phyloP scores from a whole-genome alignment of 139 green algal species.

The Axilococcus clingmanii region DNA sequence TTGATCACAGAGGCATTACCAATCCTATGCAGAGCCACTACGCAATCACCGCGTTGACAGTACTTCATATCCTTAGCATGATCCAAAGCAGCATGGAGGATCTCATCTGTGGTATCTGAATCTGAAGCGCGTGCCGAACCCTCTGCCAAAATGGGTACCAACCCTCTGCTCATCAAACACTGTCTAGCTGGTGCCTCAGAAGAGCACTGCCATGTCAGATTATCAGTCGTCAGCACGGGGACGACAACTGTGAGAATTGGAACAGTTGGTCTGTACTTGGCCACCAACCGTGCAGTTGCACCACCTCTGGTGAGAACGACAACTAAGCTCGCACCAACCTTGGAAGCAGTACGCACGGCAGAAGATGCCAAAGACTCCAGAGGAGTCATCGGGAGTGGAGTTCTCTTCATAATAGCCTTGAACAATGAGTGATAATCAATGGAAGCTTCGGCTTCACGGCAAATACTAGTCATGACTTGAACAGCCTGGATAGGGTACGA shows the following conservation, averaged over 20 bases:
- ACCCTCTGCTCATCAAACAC: slow-evolving; percentile 74
- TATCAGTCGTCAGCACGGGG: slow-evolving; percentile 80
- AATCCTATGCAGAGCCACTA: slow-evolving; percentile 91
- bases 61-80: slow-evolving; percentile 66
- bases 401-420: slow-evolving; percentile 69
- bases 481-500: slow-evolving; percentile 81
- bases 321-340: slow-evolving; percentile 84
- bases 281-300: slow-evolving; percentile 81
- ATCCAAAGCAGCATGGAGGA: slow-evolving; percentile 47
- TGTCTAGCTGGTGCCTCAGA: slow-evolving; percentile 74
- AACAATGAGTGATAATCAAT: slow-evolving; percentile 93
- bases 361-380: slow-evolving; percentile 92
- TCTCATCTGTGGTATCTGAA: slow-evolving; percentile 83
- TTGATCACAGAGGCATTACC: slow-evolving; percentile 95
- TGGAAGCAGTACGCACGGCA: slow-evolving; percentile 90
- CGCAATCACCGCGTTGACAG: slow-evolving; percentile 67
- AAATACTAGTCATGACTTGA: slow-evolving; percentile 89
- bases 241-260: slow-evolving; percentile 88
- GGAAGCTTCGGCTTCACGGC: slow-evolving; percentile 79
- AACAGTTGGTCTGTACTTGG: slow-evolving; percentile 84
- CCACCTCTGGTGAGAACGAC: slow-evolving; percentile 81
- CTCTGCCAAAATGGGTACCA: slow-evolving; percentile 86
- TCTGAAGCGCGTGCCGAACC: slow-evolving; percentile 76
- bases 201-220: slow-evolving; percentile 83
- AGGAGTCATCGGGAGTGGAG: slow-evolving; percentile 82